phyloP scores from a whole-genome alignment of 1,284 basidiomycete species.

The Puccinia brachypodii region DNA sequence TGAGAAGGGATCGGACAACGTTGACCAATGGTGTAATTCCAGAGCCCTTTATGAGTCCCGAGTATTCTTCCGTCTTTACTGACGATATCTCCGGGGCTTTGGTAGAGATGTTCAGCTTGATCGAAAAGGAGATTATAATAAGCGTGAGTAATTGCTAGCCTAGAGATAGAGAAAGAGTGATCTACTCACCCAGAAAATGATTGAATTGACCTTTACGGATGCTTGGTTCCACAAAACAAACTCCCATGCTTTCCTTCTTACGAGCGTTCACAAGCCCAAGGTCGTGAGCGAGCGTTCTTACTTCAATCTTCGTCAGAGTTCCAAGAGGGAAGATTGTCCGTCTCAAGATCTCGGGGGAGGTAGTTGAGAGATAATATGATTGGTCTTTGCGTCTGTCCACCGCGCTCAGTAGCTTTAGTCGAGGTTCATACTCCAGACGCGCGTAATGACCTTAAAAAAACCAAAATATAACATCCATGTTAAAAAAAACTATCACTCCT shows the following conservation, averaged over 20 bases:
- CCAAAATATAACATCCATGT: too few species aligned
- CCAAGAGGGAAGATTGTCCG: conserved; percentile 79
- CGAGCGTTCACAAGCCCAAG: conserved; percentile 73
- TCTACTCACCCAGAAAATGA: conserved; percentile 68
- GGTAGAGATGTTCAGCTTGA: conserved; percentile 73
- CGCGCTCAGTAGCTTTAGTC: conserved; percentile 69
- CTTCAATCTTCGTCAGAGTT: conserved; percentile 67
- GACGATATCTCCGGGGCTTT: conserved; percentile 69
- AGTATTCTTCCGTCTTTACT: conserved; percentile 65
- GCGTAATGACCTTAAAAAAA: conserved; percentile 77
- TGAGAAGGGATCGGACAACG: conserved; percentile 69
- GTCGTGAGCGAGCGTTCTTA: conserved; percentile 72
- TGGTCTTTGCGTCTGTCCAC: conserved; percentile 80
- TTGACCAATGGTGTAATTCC: conserved; percentile 87
- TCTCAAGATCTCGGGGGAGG: conserved; percentile 66
- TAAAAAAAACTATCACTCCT: too few species aligned
- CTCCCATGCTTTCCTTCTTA: conserved; percentile 85
- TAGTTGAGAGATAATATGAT: conserved; percentile 84
- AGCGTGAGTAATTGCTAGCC: background rate
- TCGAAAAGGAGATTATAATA: background rate
- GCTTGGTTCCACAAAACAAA: conserved; percentile 85
- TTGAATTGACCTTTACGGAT: conserved; percentile 68
- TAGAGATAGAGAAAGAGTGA: conserved; percentile 46
- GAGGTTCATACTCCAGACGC: conserved; percentile 57
- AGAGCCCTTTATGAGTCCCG: conserved; percentile 73